Conservation (phyloP, 2,329 filamentous ascomycete genomes). For the Penicillium thymicola region DNA sequence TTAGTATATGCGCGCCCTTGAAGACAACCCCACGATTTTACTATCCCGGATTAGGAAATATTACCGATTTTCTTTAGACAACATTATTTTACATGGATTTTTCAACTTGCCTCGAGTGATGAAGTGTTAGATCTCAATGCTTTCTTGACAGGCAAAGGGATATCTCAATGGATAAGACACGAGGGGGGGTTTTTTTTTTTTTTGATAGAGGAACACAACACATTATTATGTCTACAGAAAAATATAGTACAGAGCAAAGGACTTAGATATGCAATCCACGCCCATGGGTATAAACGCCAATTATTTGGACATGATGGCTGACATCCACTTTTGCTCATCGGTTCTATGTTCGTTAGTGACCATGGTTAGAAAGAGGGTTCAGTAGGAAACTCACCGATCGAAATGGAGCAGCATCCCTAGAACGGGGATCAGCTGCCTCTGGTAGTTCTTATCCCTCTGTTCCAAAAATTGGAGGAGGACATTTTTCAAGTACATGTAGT, state of each 20-base stretch:
- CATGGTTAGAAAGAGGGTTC: no score
- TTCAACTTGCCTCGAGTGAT: neutral
- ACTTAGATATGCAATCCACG: neutral
- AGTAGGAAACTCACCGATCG: constrained; percentile 50
- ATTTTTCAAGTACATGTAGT: constrained; percentile 65
- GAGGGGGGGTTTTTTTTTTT: no score
- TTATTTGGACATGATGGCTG: constrained; percentile 61
- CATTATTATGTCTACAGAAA: neutral
- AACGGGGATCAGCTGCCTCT: constrained; percentile 64
- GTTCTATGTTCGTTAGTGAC: constrained; percentile 44
- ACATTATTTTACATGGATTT: neutral
- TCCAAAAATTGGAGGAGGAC: constrained; percentile 65
- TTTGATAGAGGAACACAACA: neutral
- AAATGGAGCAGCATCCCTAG: constrained; percentile 65
- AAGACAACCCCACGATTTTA: neutral
- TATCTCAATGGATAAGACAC: neutral
- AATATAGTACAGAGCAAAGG: constrained; percentile 5
- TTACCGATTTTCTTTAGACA: neutral
- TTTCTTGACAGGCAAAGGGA: neutral
- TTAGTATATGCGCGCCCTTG: neutral
- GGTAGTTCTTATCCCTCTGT: constrained; percentile 65
- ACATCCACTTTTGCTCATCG: constrained; percentile 85
- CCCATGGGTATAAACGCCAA: constrained; percentile 4
- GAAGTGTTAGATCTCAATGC: neutral
- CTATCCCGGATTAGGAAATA: constrained; percentile 2